phyloP scores from a whole-genome alignment of 768 basidiomycete genomes.

The Calocera viscosa region DNA sequence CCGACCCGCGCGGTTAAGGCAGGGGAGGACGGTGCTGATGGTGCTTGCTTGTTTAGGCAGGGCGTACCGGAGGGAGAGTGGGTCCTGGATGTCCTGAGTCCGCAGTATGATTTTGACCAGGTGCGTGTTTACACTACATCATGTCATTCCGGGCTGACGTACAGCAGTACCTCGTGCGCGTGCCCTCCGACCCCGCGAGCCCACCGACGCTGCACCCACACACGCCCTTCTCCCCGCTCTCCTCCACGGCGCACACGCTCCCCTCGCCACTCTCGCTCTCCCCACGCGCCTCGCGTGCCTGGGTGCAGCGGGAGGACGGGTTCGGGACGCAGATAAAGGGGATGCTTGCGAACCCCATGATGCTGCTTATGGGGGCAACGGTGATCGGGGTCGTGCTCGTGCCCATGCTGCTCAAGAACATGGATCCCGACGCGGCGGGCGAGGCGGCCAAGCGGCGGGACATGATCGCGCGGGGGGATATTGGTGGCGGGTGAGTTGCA shows the following conservation, averaged over 20 bases:
- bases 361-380: background rate
- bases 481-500: background rate
- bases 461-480: background rate
- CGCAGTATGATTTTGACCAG: conserved; percentile 5
- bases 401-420: conserved; percentile 1
- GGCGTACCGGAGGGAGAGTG: background rate
- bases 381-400: background rate
- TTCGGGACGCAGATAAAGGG: conserved; percentile 9
- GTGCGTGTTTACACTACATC: background rate
- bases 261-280: background rate
- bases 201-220: conserved; percentile 8
- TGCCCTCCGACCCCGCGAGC: conserved; percentile 5
- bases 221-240: conserved; percentile 9
- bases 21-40: background rate
- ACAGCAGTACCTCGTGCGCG: background rate
- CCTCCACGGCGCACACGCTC: background rate
- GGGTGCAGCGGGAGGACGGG: conserved; percentile 6
- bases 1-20: background rate
- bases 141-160: too few species aligned
- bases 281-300: background rate
- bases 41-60: background rate
- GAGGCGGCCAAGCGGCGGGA: background rate
- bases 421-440: background rate
- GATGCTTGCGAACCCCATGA: background rate
- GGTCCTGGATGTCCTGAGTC: conserved; percentile 1